Conservation (phyloP, 371 early-diverging fungal genomes). For the Blakeslea trispora region DNA sequence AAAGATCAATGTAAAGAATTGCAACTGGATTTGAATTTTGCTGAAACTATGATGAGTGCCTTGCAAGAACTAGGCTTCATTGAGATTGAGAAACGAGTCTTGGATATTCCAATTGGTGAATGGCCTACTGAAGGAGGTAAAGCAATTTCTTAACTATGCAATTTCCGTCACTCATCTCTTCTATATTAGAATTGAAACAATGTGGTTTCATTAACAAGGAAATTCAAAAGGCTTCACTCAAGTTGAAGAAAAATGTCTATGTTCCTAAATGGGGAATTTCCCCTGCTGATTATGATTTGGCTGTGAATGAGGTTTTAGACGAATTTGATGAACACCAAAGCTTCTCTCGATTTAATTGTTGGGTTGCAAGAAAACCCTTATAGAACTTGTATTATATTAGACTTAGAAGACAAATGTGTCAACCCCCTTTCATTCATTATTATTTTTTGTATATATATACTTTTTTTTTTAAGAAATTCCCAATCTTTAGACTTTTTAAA, state of each 20-base stretch:
- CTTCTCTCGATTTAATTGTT: conserved; percentile 44
- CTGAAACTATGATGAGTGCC: conserved; percentile 15
- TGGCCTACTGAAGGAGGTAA: conserved; percentile 51
- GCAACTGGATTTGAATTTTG: conserved; percentile 27
- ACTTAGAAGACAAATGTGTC: too few species aligned
- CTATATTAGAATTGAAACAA: conserved; percentile 44
- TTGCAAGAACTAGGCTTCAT: conserved; percentile 32
- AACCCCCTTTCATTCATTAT: too few species aligned
- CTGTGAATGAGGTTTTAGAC: conserved; percentile 40
- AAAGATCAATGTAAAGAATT: conserved; percentile 33
- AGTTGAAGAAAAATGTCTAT: conserved; percentile 35
- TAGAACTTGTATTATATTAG: too few species aligned
- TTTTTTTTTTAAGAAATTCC: too few species aligned
- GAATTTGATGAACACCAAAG: conserved; percentile 49
- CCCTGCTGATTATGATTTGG: conserved; percentile 45
- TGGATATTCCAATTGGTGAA: conserved; percentile 53
- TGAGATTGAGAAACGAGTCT: conserved; percentile 22
- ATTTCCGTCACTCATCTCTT: neutral
- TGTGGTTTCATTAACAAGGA: conserved; percentile 56
- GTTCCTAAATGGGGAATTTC: conserved; percentile 45
- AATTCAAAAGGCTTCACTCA: conserved; percentile 39
- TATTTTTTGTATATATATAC: too few species aligned
- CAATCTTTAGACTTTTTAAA: too few species aligned
- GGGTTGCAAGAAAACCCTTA: conserved; percentile 41
- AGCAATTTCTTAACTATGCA: too few species aligned